Evolutionary conservation across 495 filamentous ascomycete species (phyloP), one percentile per base, ranked within the genome.

Genomic region (Tetracladium marchalianum): DNA sequence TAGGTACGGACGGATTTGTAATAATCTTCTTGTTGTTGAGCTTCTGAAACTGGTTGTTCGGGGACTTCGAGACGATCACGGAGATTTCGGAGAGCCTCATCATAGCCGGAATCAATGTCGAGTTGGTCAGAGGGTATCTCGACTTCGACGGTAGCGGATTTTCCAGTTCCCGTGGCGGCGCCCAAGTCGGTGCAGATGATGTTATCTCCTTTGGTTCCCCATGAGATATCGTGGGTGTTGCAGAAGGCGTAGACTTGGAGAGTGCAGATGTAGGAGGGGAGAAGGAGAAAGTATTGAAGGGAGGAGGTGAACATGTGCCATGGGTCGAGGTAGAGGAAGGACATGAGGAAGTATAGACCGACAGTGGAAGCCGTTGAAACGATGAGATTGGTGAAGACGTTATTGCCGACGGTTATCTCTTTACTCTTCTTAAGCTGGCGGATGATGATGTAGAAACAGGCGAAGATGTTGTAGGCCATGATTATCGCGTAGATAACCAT

Each of bases 201-300:
- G 64, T 99, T 99, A 69, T 99, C 93, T 46, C 93, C 93, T 63
- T 99, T 99, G 18, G 93, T 99, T 38, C 92, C 92, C 92, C 92
- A 98, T 4, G 90, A 94, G 11, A 98, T 88, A 67, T 98, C 92
- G 74, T 98, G 92, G 34, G 92, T 94, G 73, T 99, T 99, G 73
- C 92, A 99, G 64, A 99, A 97, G 32, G 92, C 92, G 70, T 99
- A 99, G 34, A 97, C 88, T 64, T 97, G 93, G 22, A 99, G 69
- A 0, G 87, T 96, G 72, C 92, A 96, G 66, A 99, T 93, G 68
- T 97, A 99, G 39, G 70, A 78, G 0, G 92, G 92, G 18, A 99
- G 71, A 22, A 99, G 77, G 39, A 87, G 72, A 59, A 97, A 95
- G 70, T 99, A 99, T 63, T 95, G 90, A n/a, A 75, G 75, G 0